phyloP scores from a whole-genome alignment of 495 filamentous ascomycete genomes.

The Penicillium argentinense region DNA sequence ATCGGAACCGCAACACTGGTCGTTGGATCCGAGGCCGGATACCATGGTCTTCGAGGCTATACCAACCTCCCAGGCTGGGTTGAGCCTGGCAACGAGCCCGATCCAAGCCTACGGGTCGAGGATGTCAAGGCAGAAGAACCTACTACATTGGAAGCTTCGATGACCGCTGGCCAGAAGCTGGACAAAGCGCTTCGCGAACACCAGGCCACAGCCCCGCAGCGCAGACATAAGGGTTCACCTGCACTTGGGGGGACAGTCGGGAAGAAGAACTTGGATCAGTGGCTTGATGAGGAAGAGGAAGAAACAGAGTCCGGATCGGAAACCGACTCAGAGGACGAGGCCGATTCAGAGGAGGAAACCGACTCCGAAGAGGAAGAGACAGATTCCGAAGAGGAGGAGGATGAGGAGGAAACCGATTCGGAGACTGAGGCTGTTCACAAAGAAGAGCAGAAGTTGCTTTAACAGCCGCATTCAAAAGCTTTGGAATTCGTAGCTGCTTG shows the following conservation, averaged over 20 bases:
- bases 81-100: conserved; percentile 73
- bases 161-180: conserved; percentile 65
- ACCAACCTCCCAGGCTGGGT: conserved; percentile 84
- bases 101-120: conserved; percentile 64
- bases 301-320: conserved; percentile 48
- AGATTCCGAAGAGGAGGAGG: conserved; percentile 43
- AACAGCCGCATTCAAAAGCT: background rate
- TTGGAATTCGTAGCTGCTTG: background rate
- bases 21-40: conserved; percentile 69
- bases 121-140: conserved; percentile 31
- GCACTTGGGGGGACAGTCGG: conserved; percentile 27
- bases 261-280: conserved; percentile 81
- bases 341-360: conserved; percentile 37
- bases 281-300: conserved; percentile 61
- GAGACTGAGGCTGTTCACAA: conserved; percentile 30
- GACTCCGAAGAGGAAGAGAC: conserved; percentile 50
- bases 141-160: conserved; percentile 21
- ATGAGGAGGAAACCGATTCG: conserved; percentile 43
- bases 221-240: conserved; percentile 14
- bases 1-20: conserved; percentile 85
- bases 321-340: conserved; percentile 45
- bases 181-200: conserved; percentile 54
- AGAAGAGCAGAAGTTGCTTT: conserved; percentile 26
- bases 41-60: conserved; percentile 73
- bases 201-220: conserved; percentile 25